These are phyloP conservation scores for Naganishia randhawae DNA, from an alignment of 768 basidiomycete species.

Conservation along the genomic window DNA sequence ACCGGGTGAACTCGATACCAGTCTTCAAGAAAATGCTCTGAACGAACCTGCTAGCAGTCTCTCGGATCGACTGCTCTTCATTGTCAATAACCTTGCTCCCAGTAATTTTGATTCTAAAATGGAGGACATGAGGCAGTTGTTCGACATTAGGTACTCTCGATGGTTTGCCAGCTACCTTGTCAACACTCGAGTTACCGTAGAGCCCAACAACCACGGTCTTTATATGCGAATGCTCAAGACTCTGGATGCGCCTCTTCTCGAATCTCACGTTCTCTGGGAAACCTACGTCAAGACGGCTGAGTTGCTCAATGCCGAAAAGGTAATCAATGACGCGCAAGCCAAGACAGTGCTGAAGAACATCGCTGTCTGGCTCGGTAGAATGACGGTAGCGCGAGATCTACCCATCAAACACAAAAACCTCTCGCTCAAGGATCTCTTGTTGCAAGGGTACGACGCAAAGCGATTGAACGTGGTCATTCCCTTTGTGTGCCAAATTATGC, in stretches of 20 bases:
- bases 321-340: constrained; percentile 77
- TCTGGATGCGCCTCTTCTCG: constrained; percentile 64
- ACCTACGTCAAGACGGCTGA: constrained; percentile 80
- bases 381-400: constrained; percentile 85
- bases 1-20: constrained; percentile 54
- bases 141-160: constrained; percentile 74
- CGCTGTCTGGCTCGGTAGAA: constrained; percentile 86
- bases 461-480: constrained; percentile 91
- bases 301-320: constrained; percentile 86
- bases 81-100: constrained; percentile 94
- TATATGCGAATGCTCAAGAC: constrained; percentile 91
- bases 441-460: constrained; percentile 90
- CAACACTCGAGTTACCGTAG: constrained; percentile 88
- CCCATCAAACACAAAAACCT: constrained; percentile 91
- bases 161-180: constrained; percentile 99
- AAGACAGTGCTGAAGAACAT: constrained; percentile 86
- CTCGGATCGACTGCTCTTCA: constrained; percentile 92
- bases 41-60: constrained; percentile 74
- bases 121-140: constrained; percentile 76
- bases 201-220: constrained; percentile 93
- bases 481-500: constrained; percentile 94
- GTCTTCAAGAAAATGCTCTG: constrained; percentile 62
- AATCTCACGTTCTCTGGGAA: constrained; percentile 82
- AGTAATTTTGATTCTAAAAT: constrained; percentile 87
- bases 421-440: constrained; percentile 93